phyloP scores from a whole-genome alignment of 2,329 filamentous ascomycete species.

The Metarhizium brunneum region DNA sequence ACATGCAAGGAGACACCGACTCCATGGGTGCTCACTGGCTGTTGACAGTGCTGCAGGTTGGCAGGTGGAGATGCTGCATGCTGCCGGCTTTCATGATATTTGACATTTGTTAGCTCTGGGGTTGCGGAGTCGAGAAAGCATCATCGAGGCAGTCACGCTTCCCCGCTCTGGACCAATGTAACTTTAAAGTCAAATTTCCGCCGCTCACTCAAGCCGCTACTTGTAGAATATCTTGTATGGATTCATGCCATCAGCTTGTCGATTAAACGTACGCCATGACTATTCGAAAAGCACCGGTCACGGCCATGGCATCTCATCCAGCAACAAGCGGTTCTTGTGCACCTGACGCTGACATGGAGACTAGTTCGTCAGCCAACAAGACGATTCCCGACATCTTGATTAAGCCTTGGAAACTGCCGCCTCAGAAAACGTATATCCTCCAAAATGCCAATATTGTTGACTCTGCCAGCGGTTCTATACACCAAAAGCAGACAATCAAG shows the following conservation, averaged over 20 bases:
- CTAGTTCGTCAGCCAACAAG: neutral
- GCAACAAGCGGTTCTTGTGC: neutral
- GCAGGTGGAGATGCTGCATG: too few relatives aligned
- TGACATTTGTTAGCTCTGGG: too few relatives aligned
- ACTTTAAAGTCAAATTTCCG: too few relatives aligned
- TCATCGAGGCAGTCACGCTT: neutral
- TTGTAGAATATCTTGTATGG: neutral
- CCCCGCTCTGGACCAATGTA: neutral
- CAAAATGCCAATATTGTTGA: constrained; percentile 36
- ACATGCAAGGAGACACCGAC: too few relatives aligned
- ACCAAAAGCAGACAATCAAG: constrained; percentile 20
- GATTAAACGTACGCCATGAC: neutral
- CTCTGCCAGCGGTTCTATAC: constrained; percentile 21
- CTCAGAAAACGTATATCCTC: constrained; percentile 24
- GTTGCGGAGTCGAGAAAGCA: too few relatives aligned
- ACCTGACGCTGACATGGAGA: neutral
- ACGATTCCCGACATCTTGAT: constrained; percentile 10
- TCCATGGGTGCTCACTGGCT: neutral
- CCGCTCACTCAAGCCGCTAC: too few relatives aligned
- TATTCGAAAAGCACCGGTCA: neutral
- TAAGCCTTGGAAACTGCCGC: constrained; percentile 26
- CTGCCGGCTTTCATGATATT: neutral
- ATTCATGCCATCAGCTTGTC: neutral
- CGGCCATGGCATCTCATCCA: neutral
- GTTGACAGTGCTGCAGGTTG: neutral